phyloP scores from a whole-genome alignment of 768 basidiomycete species.

The Rickenella mellea region DNA sequence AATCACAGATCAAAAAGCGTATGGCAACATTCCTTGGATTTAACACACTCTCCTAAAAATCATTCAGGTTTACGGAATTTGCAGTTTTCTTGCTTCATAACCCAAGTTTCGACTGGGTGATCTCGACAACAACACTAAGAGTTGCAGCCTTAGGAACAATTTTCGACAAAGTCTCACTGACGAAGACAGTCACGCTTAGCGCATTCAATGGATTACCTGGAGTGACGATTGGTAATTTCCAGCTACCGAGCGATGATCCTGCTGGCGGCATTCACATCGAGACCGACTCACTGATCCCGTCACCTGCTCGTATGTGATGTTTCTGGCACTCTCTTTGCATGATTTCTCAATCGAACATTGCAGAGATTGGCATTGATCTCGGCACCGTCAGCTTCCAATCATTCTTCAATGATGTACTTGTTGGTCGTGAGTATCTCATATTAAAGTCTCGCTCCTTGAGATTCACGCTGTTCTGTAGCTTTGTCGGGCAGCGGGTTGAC shows the following conservation, averaged over 20 bases:
- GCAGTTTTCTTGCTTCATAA: slow-evolving; percentile 59
- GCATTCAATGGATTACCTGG: slow-evolving; percentile 67
- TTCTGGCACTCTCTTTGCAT: slow-evolving; percentile 8
- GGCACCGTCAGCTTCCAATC: slow-evolving; percentile 56
- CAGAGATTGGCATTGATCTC: slow-evolving; percentile 62
- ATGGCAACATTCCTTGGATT: slow-evolving; percentile 13
- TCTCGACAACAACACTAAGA: slow-evolving; percentile 54
- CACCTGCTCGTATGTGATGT: slow-evolving; percentile 45
- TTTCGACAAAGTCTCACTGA: slow-evolving; percentile 55
- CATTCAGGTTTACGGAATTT: slow-evolving; percentile 49
- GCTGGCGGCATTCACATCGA: slow-evolving; percentile 64
- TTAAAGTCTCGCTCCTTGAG: background rate
- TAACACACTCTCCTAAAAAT: slow-evolving; percentile 1
- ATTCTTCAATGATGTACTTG: slow-evolving; percentile 42
- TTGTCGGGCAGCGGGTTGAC: slow-evolving; percentile 39
- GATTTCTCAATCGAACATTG: slow-evolving; percentile 2
- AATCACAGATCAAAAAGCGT: slow-evolving; percentile 45
- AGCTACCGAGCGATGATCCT: slow-evolving; percentile 57
- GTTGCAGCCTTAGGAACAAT: slow-evolving; percentile 58
- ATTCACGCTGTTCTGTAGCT: slow-evolving; percentile 27
- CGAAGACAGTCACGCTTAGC: slow-evolving; percentile 52
- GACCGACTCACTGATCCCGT: slow-evolving; percentile 58
- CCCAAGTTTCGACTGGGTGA: slow-evolving; percentile 57
- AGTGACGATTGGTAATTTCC: slow-evolving; percentile 62
- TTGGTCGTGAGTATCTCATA: slow-evolving; percentile 46